Percentiles rank a stretch among this genome's conserved stretches.
phyloP scores from a whole-genome alignment of 208 protist species.

The Strigomonas galati region DNA sequence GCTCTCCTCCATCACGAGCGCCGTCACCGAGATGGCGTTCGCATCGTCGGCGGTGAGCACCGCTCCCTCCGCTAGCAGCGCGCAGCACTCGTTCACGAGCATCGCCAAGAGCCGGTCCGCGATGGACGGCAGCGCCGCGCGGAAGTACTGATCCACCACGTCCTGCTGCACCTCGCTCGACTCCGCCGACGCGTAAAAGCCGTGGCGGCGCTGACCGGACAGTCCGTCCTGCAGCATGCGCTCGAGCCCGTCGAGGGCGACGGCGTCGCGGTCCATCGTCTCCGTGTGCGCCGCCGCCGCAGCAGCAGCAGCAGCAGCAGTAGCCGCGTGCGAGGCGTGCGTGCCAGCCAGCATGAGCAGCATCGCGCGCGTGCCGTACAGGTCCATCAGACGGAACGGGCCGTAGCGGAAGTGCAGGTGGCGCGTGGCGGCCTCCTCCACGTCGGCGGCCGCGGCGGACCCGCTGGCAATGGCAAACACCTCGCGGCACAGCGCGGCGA shows the following conservation, averaged over 20 bases:
- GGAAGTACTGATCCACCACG: conserved; percentile 32
- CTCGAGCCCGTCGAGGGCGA: conserved; percentile 40
- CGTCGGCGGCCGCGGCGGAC: conserved; percentile 4
- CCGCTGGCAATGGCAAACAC: conserved; percentile 21
- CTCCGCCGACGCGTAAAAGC: not conserved
- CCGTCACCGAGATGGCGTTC: conserved; percentile 54
- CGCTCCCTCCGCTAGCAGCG: conserved; percentile 39
- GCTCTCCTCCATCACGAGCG: conserved; percentile 54
- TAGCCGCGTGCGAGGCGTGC: not conserved
- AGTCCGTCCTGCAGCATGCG: conserved; percentile 12
- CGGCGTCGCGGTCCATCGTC: conserved; percentile 9
- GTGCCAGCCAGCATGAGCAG: conserved; percentile 34
- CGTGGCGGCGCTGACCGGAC: conserved; percentile 4
- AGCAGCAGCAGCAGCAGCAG: conserved; percentile 2
- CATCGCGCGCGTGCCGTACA: conserved; percentile 30
- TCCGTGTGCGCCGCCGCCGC: conserved; percentile 1
- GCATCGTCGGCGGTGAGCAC: conserved; percentile 43
- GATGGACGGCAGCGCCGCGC: conserved; percentile 21
- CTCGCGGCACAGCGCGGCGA: conserved; percentile 42
- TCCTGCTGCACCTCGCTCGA: conserved; percentile 11
- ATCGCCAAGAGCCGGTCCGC: conserved; percentile 57
- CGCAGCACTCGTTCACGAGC: conserved; percentile 59
- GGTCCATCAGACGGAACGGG: conserved; percentile 50
- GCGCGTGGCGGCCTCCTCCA: conserved; percentile 44
- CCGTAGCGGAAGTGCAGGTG: conserved; percentile 42